phyloP scores from a whole-genome alignment of 345 rosid genomes.

The Gossypium mustelinum region DNA sequence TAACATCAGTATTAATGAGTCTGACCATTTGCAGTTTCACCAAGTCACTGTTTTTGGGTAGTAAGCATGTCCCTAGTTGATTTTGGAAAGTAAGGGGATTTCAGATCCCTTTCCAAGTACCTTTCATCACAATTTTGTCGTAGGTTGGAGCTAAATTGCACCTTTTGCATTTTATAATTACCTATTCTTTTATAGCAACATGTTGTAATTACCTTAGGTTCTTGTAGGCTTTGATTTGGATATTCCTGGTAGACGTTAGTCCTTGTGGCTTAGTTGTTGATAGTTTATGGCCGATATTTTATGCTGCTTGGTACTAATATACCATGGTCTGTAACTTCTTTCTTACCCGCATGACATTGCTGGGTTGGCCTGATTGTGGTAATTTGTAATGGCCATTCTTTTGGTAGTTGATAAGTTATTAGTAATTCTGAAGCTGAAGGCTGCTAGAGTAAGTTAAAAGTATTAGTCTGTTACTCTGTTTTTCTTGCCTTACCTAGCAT shows the following conservation, averaged over 20 bases:
- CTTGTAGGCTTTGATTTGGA: not conserved
- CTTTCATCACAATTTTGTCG: not conserved
- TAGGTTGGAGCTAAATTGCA: not conserved
- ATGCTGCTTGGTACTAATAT: conserved; percentile 2
- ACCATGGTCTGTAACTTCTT: not conserved
- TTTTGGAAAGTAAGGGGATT: not conserved
- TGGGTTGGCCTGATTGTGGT: not conserved
- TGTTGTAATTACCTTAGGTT: not conserved
- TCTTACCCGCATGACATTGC: not conserved
- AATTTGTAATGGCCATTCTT: not conserved
- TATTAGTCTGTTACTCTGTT: not conserved
- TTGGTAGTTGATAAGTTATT: not conserved
- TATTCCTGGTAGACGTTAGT: not conserved
- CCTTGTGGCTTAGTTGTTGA: not conserved
- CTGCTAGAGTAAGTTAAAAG: not conserved
- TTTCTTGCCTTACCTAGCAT: not conserved
- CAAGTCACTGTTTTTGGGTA: not conserved
- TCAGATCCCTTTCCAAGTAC: conserved; percentile 7
- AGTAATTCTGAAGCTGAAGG: not conserved
- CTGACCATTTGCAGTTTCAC: not conserved
- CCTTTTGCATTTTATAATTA: not conserved
- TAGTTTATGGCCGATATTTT: not conserved
- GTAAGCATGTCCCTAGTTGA: not conserved
- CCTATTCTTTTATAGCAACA: not conserved
- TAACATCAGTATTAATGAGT: not conserved